phyloP scores from a whole-genome alignment of 306 rosid species.

The Quercus suber region DNA sequence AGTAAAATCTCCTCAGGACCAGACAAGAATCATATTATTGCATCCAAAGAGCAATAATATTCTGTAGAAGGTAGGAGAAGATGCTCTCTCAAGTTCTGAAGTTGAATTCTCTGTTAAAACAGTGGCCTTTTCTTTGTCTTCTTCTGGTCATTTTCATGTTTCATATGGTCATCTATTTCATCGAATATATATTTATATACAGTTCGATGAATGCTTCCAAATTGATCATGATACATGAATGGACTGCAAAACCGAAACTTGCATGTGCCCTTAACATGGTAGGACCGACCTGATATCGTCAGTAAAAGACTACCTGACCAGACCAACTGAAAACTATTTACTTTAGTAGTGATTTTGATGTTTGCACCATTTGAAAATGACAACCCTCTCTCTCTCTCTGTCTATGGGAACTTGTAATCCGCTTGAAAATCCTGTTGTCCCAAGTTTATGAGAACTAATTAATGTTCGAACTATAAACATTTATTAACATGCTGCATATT shows the following conservation, averaged over 20 bases:
- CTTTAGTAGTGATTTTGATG: background rate
- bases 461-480: background rate
- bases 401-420: background rate
- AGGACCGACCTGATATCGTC: conserved; percentile 13
- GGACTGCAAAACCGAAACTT: conserved; percentile 4
- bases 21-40: conserved; percentile 13
- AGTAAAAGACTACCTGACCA: background rate
- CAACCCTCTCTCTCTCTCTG: background rate
- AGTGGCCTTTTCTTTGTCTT: background rate
- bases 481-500: too few relatives aligned
- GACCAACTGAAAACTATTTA: background rate
- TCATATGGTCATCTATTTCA: background rate
- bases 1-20: conserved; percentile 4
- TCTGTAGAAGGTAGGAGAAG: background rate
- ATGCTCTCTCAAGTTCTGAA: conserved; percentile 7
- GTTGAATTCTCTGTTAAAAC: background rate
- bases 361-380: background rate
- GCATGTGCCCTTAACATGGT: conserved; percentile 31
- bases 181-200: background rate
- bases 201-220: conserved; percentile 11
- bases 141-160: background rate
- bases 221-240: conserved; percentile 7
- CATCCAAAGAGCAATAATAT: conserved; percentile 5
- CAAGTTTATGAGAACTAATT: background rate
- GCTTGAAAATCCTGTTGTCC: background rate